Conservation (phyloP, 441 rosid species). For the Flueggea neowawraea region DNA sequence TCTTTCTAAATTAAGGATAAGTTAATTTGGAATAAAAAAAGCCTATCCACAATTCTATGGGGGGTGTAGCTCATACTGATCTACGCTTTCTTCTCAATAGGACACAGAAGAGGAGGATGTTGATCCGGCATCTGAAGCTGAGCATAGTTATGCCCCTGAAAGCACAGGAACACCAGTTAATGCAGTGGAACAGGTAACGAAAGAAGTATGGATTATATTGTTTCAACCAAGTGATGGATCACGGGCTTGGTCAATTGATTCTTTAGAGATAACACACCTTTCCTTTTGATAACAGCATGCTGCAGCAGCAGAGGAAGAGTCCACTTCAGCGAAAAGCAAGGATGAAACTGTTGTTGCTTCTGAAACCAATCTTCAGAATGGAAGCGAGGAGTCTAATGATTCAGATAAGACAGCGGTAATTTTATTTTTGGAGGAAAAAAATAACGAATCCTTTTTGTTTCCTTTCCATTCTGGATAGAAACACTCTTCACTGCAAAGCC, state of each 20-base stretch:
- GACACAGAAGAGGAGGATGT: slow-evolving; percentile 19
- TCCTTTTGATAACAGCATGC: slow-evolving; percentile 38
- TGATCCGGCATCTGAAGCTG: slow-evolving; percentile 36
- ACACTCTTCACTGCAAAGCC: too few relatives aligned
- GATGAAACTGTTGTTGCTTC: slow-evolving; percentile 35
- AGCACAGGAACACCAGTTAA: slow-evolving; percentile 23
- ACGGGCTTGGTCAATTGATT: slow-evolving; percentile 1
- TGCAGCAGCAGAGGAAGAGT: slow-evolving; percentile 26
- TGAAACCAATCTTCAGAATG: slow-evolving; percentile 35
- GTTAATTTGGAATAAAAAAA: too few relatives aligned
- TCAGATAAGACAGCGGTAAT: slow-evolving; percentile 36
- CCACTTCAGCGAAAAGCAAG: slow-evolving; percentile 30
- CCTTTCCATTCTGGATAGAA: too few relatives aligned
- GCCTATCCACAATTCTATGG: too few relatives aligned
- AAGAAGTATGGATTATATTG: not conserved
- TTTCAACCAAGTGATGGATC: not conserved
- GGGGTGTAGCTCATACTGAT: slow-evolving; percentile 7
- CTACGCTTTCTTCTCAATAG: slow-evolving; percentile 14
- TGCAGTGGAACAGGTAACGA: slow-evolving; percentile 42
- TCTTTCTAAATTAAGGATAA: too few relatives aligned
- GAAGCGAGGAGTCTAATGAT: slow-evolving; percentile 31
- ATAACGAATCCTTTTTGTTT: not conserved
- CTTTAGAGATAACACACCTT: slow-evolving; percentile 9
- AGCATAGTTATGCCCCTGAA: slow-evolving; percentile 27
- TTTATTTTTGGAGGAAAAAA: slow-evolving; percentile 1